Evolutionary conservation across 176 grass and related monocot species (phyloP), one percentile per base, ranked within the genome.

Genomic region (Avena insularis): DNA sequence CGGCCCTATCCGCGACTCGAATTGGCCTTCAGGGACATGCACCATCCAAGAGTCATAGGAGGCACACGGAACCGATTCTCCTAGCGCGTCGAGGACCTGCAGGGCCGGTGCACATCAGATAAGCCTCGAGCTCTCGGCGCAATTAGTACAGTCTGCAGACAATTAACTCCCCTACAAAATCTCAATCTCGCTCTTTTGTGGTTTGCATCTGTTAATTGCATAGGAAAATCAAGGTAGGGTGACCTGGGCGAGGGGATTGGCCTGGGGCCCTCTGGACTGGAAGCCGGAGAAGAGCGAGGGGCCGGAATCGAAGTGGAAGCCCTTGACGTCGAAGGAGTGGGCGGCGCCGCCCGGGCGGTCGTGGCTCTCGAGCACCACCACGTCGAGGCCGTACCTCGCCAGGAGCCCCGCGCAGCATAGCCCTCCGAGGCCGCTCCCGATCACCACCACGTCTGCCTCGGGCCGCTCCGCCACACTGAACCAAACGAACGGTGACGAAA

Each of bases 1-100:
- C 67, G 97, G 97, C 2, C 97, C 93, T 59, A 98, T 98, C 78
- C 85, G 63, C 12, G 94, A 96, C 62, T 92, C 79, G 58, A 99
- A 99, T 46, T 99, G 90, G 31, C 90, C 97, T 89, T 99, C 92
- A 55, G 94, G 97, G 63, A 93, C 73, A 87, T 98, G 95, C n/a
- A 98, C 94, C 97, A 98, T 98, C 94, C 94, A 98, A 15, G 97
- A 98, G 75, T 96, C 90, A 85, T 98, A 98, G 0, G 90, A 96
- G 1, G 83, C 94, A 58, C 94, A 98, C 6, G 89, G 88, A 12
- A 94, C 87, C 15, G 92, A 83, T 85, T 96, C 87, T 0, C 97
- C 94, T 77, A 98, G 77, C 8, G 97, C 97, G 87, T 98, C 97
- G n/a, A 98, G 92, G 23, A 98, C 92, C 94, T 98, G 85, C 50